Percentiles rank a stretch among this genome's conserved stretches.
These are phyloP conservation scores for Phytophthora foliorum DNA, from an alignment of 352 stramenopile genomes.

Conservation along the genomic window DNA sequence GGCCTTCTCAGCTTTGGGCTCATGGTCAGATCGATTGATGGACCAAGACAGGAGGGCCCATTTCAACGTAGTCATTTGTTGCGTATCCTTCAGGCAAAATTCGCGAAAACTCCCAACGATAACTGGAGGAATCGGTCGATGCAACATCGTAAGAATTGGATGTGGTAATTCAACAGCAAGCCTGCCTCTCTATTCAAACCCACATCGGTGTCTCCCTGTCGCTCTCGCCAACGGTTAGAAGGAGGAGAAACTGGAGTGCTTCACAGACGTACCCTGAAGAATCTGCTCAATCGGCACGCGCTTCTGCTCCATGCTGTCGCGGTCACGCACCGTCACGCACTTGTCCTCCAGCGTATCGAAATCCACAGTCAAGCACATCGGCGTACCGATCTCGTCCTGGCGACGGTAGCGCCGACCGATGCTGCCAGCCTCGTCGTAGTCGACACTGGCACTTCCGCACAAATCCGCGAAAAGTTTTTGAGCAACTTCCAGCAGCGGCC, in stretches of 20 bases:
- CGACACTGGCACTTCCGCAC: conserved; percentile 87
- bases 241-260: conserved; percentile 49
- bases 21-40: background rate
- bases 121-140: background rate
- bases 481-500: conserved; percentile 90
- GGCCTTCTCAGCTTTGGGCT: background rate
- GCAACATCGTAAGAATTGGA: background rate
- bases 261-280: conserved; percentile 52
- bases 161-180: too few relatives aligned
- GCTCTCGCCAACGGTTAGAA: conserved; percentile 37
- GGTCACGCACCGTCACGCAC: conserved; percentile 96
- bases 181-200: conserved; percentile 32
- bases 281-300: conserved; percentile 94
- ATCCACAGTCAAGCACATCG: conserved; percentile 98
- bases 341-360: conserved; percentile 97
- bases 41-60: background rate
- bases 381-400: conserved; percentile 98
- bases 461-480: conserved; percentile 93
- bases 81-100: background rate
- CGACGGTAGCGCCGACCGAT: conserved; percentile 94
- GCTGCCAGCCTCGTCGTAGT: conserved; percentile 93
- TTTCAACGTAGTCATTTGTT: background rate
- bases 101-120: conserved; percentile 13
- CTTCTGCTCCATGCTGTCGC: conserved; percentile 97
- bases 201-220: too few relatives aligned